A percentile compares a stretch with the other conserved stretches of the same genome.
Conservation (phyloP, 768 basidiomycete species). For the Boletus rufocinnamomeus region DNA sequence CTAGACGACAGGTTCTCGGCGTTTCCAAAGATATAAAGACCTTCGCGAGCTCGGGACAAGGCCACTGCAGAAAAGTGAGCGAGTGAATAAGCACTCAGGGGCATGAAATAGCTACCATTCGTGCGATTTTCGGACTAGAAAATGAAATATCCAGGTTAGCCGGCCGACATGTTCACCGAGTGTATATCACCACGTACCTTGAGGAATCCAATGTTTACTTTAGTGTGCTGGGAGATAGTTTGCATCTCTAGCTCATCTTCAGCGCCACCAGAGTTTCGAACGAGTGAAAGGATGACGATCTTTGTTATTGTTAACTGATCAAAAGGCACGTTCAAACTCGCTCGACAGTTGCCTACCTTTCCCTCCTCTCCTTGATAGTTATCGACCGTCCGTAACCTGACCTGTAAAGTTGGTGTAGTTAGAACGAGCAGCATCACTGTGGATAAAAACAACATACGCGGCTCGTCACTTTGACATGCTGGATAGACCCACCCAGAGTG, state of each 20-base stretch:
- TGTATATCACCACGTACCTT: conserved; percentile 45
- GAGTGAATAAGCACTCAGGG: conserved; percentile 2
- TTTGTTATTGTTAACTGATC: conserved; percentile 24
- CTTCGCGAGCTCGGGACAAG: conserved; percentile 71
- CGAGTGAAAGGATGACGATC: conserved; percentile 74
- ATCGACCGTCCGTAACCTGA: conserved; percentile 72
- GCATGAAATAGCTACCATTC: conserved; percentile 41
- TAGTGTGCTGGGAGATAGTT: conserved; percentile 17
- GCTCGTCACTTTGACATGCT: conserved; percentile 53
- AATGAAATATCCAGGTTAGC: not conserved
- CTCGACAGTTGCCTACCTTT: conserved; percentile 37
- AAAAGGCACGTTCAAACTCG: not conserved
- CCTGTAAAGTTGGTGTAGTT: conserved; percentile 38
- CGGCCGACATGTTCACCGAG: not conserved
- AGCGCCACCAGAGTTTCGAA: conserved; percentile 63
- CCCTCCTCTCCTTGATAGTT: conserved; percentile 80
- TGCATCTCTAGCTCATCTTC: conserved; percentile 35
- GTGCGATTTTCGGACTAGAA: conserved; percentile 55
- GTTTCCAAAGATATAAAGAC: conserved; percentile 74
- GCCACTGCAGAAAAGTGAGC: conserved; percentile 48
- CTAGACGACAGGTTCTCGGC: conserved; percentile 51
- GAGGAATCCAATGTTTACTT: conserved; percentile 66
- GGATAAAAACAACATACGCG: conserved; percentile 40
- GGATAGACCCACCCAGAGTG: conserved; percentile 31
- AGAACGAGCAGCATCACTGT: not conserved